Evolutionary conservation across 768 basidiomycete genomes (phyloP).

Genomic region (Epithele typhae): DNA sequence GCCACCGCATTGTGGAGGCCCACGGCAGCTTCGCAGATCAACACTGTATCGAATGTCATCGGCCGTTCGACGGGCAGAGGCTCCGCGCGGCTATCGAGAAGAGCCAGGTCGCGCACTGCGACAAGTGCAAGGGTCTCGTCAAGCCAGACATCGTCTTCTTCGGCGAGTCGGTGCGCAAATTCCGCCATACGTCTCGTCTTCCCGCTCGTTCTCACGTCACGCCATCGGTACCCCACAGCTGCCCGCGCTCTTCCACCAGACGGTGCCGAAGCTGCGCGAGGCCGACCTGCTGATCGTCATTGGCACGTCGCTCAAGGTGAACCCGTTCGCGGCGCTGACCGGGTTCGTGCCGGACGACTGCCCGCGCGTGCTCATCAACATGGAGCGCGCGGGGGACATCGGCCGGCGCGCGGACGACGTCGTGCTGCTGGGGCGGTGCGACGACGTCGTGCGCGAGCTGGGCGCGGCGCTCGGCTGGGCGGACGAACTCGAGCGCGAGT

Average conservation of each 20-base stretch:
- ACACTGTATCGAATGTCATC: constrained; percentile 72
- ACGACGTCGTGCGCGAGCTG: constrained; percentile 58
- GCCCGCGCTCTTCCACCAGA: constrained; percentile 61
- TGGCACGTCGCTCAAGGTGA: constrained; percentile 85
- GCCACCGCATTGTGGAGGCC: constrained; percentile 80
- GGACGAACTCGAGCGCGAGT: constrained; percentile 22
- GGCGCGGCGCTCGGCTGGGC: constrained; percentile 73
- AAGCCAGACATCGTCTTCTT: constrained; percentile 98
- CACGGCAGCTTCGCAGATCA: constrained; percentile 94
- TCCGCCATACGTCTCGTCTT: too few relatives aligned
- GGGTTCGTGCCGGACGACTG: constrained; percentile 43
- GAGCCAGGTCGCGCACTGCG: constrained; percentile 68
- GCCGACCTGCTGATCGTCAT: constrained; percentile 89
- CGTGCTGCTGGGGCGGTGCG: constrained; percentile 66
- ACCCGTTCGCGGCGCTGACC: constrained; percentile 83
- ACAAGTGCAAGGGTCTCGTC: constrained; percentile 64
- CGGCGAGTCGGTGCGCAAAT: constrained; percentile 62
- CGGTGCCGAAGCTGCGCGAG: constrained; percentile 45
- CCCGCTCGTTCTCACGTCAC: background rate
- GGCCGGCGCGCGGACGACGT: constrained; percentile 53
- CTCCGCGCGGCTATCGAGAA: constrained; percentile 61
- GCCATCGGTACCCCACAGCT: constrained; percentile 43
- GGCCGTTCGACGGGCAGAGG: constrained; percentile 53
- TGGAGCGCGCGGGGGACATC: constrained; percentile 74
- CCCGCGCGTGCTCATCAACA: constrained; percentile 84